Evolutionary conservation across 1,139 yeast genomes (phyloP).

Genomic region (Yamadazyma blattariae): DNA sequence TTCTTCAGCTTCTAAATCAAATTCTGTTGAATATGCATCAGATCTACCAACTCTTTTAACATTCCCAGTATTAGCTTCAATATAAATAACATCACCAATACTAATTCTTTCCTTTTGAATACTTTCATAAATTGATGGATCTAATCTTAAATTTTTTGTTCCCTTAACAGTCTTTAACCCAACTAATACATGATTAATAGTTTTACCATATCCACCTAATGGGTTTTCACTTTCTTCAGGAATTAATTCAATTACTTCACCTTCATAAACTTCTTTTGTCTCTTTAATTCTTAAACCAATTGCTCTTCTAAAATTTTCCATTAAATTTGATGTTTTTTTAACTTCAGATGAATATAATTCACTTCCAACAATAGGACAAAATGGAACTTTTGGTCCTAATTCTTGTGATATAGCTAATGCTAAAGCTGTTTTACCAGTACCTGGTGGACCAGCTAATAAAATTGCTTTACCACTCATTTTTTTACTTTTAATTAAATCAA

Average conservation of each 20-base stretch:
- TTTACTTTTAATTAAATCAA: slow-evolving; percentile 88
- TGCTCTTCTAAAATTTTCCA: slow-evolving; percentile 97
- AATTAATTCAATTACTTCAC: slow-evolving; percentile 93
- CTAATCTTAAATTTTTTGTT: slow-evolving; percentile 85
- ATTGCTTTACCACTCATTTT: slow-evolving; percentile 97
- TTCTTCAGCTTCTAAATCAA: slow-evolving; percentile 97
- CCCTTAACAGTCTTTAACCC: slow-evolving; percentile 97
- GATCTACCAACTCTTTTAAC: slow-evolving; percentile 97
- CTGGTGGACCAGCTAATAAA: slow-evolving; percentile 94
- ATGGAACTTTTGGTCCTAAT: slow-evolving; percentile 97
- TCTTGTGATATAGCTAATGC: slow-evolving; percentile 97
- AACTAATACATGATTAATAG: slow-evolving; percentile 89
- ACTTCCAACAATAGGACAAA: slow-evolving; percentile 95
- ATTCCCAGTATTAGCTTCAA: slow-evolving; percentile 96
- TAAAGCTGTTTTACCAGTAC: slow-evolving; percentile 96
- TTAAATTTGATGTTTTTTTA: slow-evolving; percentile 91
- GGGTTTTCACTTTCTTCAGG: slow-evolving; percentile 98
- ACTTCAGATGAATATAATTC: slow-evolving; percentile 97
- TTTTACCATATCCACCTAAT: slow-evolving; percentile 95
- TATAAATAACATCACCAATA: slow-evolving; percentile 94
- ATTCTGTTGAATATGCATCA: slow-evolving; percentile 97
- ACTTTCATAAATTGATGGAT: slow-evolving; percentile 93
- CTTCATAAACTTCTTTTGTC: slow-evolving; percentile 97
- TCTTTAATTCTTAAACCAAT: slow-evolving; percentile 95
- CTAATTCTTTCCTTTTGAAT: slow-evolving; percentile 94